Conservation (phyloP, 2,329 filamentous ascomycete species). For the Trichoderma koningiopsis region DNA sequence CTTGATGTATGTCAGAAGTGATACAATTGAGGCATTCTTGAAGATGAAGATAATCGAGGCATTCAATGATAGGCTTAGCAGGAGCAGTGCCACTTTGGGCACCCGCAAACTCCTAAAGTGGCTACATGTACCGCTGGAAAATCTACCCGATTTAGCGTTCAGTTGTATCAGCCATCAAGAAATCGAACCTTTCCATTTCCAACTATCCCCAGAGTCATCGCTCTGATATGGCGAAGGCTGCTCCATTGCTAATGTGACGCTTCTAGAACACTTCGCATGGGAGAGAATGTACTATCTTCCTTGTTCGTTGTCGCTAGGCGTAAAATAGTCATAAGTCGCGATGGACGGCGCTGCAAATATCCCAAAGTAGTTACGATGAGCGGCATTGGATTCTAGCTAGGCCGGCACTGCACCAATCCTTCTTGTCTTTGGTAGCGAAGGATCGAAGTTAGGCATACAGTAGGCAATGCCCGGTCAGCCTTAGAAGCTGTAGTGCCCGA, state of each 20-base stretch:
- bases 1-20: background rate
- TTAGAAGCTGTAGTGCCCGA: background rate
- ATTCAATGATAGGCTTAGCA: background rate
- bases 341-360: background rate
- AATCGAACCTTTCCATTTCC: background rate
- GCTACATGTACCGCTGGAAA: background rate
- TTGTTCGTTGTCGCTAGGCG: background rate
- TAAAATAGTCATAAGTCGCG: background rate
- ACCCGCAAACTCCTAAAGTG: background rate
- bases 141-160: background rate
- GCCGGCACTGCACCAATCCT: too few relatives aligned
- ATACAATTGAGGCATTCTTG: background rate
- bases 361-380: background rate
- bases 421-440: too few relatives aligned
- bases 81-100: background rate
- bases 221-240: background rate
- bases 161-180: background rate
- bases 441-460: background rate
- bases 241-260: background rate
- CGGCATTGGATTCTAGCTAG: background rate
- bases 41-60: background rate
- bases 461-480: background rate
- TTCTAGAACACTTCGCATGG: background rate
- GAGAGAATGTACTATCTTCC: background rate
- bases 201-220: background rate